Evolutionary conservation across 2,329 filamentous ascomycete genomes (phyloP), one percentile per base, ranked within the genome.

Genomic region (Trichoderma hamatum): DNA sequence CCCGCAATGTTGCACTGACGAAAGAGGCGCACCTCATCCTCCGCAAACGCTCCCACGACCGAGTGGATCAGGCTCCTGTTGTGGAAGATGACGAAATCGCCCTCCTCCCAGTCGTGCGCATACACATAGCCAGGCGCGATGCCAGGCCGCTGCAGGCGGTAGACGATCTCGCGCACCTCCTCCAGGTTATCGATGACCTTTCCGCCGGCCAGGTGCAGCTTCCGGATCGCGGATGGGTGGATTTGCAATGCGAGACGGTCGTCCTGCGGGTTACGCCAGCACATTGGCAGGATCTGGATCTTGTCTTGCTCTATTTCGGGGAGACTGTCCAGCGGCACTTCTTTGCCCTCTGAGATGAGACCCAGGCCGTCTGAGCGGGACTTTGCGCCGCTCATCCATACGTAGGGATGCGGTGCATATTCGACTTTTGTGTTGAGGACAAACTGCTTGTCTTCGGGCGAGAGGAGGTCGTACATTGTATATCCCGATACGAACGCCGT

Each of bases 1-100:
- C 86, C 88, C n/a, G 91, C 91, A 78, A 94, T 83, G 77, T 94
- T 94, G 79, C 92, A 94, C 82, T 94, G 92, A 71, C 91, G 82
- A 76, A 94, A 94, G 70, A 94, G 77, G 55, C 92, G 81, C 36
- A 93, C 88, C 81, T 94, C 91, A n/a, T 91, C 86, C 60, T 89
- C 86, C 9, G 85, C 84, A 78, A 94, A 94, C 1, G 89, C 89
- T 1, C 91, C 92, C 0, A 92, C 91, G 1, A 94, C 92, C 3
- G 87, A 90, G 78, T 95, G 92, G 68, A 94, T 76, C 19, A 93
- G 83, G 1, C 91, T 92, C 11, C 90, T 87, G 75, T 94, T 94
- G 78, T 94, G 90, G 79, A 94, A 94, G 30, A 94, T 81, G 0
- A 93, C 92, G 69, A 93, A 79, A 75, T 94, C 92, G 5, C 91